Percentiles rank a stretch among this genome's conserved stretches.
Conservation (phyloP, 805 yeast genomes). For the Zygosaccharomyces bisporus region DNA sequence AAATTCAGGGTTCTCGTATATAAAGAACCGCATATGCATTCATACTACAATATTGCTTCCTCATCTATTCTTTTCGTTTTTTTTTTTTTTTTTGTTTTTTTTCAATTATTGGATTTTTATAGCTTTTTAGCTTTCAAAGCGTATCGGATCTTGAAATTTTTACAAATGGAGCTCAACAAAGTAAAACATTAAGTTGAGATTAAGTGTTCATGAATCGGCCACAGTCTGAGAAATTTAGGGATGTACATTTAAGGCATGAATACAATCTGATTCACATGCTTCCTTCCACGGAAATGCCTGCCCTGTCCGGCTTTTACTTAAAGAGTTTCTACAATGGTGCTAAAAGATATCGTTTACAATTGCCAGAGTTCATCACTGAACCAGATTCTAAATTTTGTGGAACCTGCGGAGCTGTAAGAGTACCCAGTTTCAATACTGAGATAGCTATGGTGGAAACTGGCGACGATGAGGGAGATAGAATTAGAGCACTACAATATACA, state of each 20-base stretch:
- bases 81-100: background rate
- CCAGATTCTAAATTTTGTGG: conserved; percentile 31
- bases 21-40: too few relatives aligned
- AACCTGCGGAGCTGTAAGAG: conserved; percentile 29
- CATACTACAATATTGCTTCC: too few relatives aligned
- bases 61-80: too few relatives aligned
- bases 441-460: conserved; percentile 7
- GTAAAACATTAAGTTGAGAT: too few relatives aligned
- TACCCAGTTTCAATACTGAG: conserved; percentile 25
- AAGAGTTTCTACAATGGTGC: conserved; percentile 31
- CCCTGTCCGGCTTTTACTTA: conserved; percentile 31
- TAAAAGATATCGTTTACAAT: conserved; percentile 26
- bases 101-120: too few relatives aligned
- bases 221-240: conserved; percentile 28
- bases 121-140: background rate
- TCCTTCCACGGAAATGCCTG: conserved; percentile 22
- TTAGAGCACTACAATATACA: conserved; percentile 22
- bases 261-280: conserved; percentile 30
- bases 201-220: conserved; percentile 24
- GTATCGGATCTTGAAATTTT: background rate
- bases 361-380: conserved; percentile 24
- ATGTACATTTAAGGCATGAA: conserved; percentile 26
- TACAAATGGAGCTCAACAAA: background rate
- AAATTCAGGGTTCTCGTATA: too few relatives aligned
- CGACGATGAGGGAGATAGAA: conserved; percentile 10